phyloP scores from a whole-genome alignment of 202 grass and related monocot species.

The Miscanthus sacchariflorus region DNA sequence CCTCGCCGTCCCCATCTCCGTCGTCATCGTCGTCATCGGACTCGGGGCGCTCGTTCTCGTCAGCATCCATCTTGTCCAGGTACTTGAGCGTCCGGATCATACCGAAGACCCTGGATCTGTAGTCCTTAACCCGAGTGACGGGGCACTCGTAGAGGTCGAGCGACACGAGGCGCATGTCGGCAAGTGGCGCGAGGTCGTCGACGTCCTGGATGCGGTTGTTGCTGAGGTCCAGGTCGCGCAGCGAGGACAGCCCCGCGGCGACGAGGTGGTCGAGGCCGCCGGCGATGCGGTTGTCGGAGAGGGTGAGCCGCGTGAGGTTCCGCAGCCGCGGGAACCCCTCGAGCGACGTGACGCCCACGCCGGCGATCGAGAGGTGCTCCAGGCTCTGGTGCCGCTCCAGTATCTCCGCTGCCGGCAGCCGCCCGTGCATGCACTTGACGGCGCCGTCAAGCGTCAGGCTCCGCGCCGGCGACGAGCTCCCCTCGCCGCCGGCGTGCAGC shows the following conservation, averaged over 20 bases:
- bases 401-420: conserved; percentile 73
- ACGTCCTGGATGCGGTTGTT: conserved; percentile 90
- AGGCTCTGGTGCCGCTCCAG: conserved; percentile 86
- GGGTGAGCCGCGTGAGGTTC: conserved; percentile 80
- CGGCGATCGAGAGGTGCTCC: conserved; percentile 91
- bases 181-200: conserved; percentile 80
- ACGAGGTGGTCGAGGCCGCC: conserved; percentile 89
- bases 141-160: conserved; percentile 98
- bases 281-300: conserved; percentile 97
- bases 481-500: conserved; percentile 58
- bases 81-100: conserved; percentile 92
- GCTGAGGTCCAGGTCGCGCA: conserved; percentile 93
- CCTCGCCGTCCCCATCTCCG: conserved; percentile 52
- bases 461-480: conserved; percentile 57
- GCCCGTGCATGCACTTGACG: conserved; percentile 88
- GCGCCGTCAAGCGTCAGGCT: conserved; percentile 89
- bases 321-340: conserved; percentile 82
- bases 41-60: conserved; percentile 96
- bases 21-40: conserved; percentile 94
- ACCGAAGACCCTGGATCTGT: conserved; percentile 85
- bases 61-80: conserved; percentile 94
- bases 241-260: conserved; percentile 67
- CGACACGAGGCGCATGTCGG: conserved; percentile 74
- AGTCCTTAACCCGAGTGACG: conserved; percentile 87
- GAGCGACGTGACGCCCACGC: conserved; percentile 79